Evolutionary conservation across 2,329 filamentous ascomycete genomes (phyloP), one percentile per base, ranked within the genome.

Genomic region (Byssoonygena ceratinophila): DNA sequence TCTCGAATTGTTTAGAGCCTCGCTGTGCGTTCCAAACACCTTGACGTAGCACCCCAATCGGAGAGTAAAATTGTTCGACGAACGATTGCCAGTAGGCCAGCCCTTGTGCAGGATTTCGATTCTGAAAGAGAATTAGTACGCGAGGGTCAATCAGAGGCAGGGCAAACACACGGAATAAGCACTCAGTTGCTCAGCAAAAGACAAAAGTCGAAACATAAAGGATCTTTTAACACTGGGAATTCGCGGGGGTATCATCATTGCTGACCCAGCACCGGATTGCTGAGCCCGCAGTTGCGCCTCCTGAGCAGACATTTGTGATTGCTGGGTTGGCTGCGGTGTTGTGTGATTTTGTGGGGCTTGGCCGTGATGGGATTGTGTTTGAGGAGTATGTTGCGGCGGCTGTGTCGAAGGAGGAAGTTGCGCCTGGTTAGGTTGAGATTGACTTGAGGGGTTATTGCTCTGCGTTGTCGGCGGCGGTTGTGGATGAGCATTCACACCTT

Each of bases 1-100:
- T 88, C 65, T 96, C 90, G 62, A 90, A 96, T 61, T 85, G 81
- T 71, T 94, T 96, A 52, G 84, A 75, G 41, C 82, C 79, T 53
- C 71, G 71, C 18, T 78, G 74, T 3, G 65, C 61, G 23, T 71
- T 69, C 58, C 68, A 76, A 14, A 94, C 74, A 2, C 82, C 79
- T 60, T 91, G 81, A 39, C 89, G 81, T 63, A 95, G 83, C 7
- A 88, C 81, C 7, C 87, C 89, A 25, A 77, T 79, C 0, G 78
- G 76, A 0, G 87, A 84, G 68, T 96, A 98, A 69, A 94, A 94
- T 44, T 79, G 80, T 34, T 77, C 72, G 16, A 95, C 88, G 60
- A 96, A 92, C 4, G 70, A 70, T 58, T 84, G 79, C 91, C 91
- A 97, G 61, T 87, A 85, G 0, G 74, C 69, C 3, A 94, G 69